These are phyloP conservation scores for Beauveria scarabaeidicola DNA, from an alignment of 2,329 filamentous ascomycete genomes.

Conservation along the genomic window DNA sequence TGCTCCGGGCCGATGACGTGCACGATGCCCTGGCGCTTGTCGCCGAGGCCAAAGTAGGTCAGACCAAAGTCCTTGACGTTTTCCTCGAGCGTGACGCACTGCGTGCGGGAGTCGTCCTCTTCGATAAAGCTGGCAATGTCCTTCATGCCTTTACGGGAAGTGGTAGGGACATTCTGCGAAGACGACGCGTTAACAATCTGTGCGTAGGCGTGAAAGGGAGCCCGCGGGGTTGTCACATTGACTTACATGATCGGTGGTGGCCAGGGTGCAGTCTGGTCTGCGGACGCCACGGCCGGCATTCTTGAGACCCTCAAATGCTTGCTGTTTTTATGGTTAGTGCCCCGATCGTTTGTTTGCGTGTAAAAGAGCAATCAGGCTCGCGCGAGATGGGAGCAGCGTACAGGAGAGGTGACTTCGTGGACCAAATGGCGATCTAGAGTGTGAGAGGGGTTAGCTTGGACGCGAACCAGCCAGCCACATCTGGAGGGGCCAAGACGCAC, in stretches of 20 bases:
- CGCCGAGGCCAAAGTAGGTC: slow-evolving; percentile 92
- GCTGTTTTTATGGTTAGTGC: slow-evolving; percentile 38
- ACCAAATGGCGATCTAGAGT: slow-evolving; percentile 79
- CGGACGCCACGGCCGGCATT: slow-evolving; percentile 83
- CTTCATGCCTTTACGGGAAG: slow-evolving; percentile 85
- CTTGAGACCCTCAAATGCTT: slow-evolving; percentile 93
- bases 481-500: slow-evolving; percentile 38
- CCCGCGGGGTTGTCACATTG: not conserved
- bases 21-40: slow-evolving; percentile 96
- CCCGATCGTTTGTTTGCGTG: slow-evolving; percentile 4
- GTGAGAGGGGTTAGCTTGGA: not conserved
- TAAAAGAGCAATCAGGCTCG: not conserved
- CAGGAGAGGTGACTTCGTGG: slow-evolving; percentile 95
- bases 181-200: not conserved
- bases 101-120: slow-evolving; percentile 84
- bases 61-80: slow-evolving; percentile 96
- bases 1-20: slow-evolving; percentile 98
- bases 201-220: no score
- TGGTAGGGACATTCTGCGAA: slow-evolving; percentile 80
- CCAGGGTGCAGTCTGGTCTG: slow-evolving; percentile 91
- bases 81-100: slow-evolving; percentile 93
- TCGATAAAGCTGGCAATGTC: slow-evolving; percentile 90
- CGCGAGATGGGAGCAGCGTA: slow-evolving; percentile 35
- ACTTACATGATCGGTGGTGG: slow-evolving; percentile 91
- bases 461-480: not conserved